A percentile compares a stretch with the other conserved stretches of the same genome.
Evolutionary conservation across 1,284 basidiomycete genomes (phyloP).

Genomic region (Ganoderma multipileum): DNA sequence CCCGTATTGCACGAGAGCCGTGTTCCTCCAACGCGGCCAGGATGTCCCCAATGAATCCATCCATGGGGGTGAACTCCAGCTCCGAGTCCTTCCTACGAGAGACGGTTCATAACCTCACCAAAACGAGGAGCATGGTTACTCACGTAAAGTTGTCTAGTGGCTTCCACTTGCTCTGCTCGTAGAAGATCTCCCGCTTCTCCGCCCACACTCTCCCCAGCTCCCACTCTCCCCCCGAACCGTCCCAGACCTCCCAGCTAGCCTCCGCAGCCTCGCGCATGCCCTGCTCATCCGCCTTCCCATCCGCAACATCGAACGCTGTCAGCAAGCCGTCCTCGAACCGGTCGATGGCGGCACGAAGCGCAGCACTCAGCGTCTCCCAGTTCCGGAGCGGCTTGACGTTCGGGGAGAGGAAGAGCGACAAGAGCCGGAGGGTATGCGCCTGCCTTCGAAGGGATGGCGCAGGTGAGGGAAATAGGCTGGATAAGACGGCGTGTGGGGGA

Average conservation of each 20-base stretch:
- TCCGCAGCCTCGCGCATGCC: constrained; percentile 83
- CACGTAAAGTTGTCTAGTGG: constrained; percentile 86
- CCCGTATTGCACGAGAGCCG: constrained; percentile 79
- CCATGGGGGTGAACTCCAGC: constrained; percentile 93
- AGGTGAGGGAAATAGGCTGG: constrained; percentile 55
- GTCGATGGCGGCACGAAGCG: constrained; percentile 83
- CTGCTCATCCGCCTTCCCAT: constrained; percentile 71
- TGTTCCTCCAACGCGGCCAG: constrained; percentile 74
- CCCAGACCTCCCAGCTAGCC: constrained; percentile 84
- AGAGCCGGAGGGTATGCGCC: constrained; percentile 69
- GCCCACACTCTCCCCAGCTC: constrained; percentile 93
- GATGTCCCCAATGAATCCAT: constrained; percentile 82
- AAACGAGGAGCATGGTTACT: constrained; percentile 41
- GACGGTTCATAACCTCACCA: constrained; percentile 6
- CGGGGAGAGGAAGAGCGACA: constrained; percentile 77
- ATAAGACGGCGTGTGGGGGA: constrained; percentile 63
- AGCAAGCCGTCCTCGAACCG: constrained; percentile 87
- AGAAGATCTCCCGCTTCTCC: constrained; percentile 94
- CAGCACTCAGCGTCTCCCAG: constrained; percentile 64
- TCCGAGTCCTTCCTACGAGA: constrained; percentile 48
- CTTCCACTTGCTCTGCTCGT: constrained; percentile 82
- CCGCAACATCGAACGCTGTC: constrained; percentile 85
- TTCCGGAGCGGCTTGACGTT: constrained; percentile 69
- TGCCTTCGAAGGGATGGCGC: constrained; percentile 53
- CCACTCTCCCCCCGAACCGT: constrained; percentile 65